Evolutionary conservation across 257 asterid species (phyloP).

Genomic region (Nicotiana undulata): DNA sequence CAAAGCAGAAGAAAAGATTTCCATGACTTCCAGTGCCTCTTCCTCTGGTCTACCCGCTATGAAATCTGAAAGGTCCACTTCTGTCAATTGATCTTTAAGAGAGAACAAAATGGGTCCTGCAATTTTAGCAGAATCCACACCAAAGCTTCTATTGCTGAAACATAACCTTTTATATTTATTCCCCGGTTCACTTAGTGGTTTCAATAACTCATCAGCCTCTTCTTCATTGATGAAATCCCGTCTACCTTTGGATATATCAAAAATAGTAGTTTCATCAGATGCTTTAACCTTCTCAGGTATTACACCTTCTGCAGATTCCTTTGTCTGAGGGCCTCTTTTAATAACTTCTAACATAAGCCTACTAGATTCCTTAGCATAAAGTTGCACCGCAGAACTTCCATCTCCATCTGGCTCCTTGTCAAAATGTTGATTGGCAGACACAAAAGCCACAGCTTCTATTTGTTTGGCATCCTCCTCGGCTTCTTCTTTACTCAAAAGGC

Average conservation of each 20-base stretch:
- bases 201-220: constrained; percentile 63
- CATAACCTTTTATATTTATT: constrained; percentile 59
- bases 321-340: constrained; percentile 59
- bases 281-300: constrained; percentile 36
- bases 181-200: constrained; percentile 47
- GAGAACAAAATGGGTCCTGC: constrained; percentile 64
- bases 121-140: constrained; percentile 68
- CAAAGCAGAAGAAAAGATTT: constrained; percentile 61
- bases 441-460: constrained; percentile 61
- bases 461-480: constrained; percentile 75
- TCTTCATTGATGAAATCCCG: constrained; percentile 48
- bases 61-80: constrained; percentile 87
- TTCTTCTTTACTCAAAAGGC: constrained; percentile 62
- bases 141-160: constrained; percentile 88
- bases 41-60: constrained; percentile 78
- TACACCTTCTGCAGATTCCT: constrained; percentile 37
- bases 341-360: constrained; percentile 80
- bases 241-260: constrained; percentile 84
- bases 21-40: constrained; percentile 92
- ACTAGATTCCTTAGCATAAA: constrained; percentile 90
- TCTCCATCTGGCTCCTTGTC: constrained; percentile 74
- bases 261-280: constrained; percentile 34
- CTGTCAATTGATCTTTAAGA: constrained; percentile 59
- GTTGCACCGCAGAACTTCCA: constrained; percentile 83
- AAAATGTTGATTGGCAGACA: constrained; percentile 61